Evolutionary conservation across 352 stramenopile species (phyloP).

Genomic region (Phytophthora cajani): DNA sequence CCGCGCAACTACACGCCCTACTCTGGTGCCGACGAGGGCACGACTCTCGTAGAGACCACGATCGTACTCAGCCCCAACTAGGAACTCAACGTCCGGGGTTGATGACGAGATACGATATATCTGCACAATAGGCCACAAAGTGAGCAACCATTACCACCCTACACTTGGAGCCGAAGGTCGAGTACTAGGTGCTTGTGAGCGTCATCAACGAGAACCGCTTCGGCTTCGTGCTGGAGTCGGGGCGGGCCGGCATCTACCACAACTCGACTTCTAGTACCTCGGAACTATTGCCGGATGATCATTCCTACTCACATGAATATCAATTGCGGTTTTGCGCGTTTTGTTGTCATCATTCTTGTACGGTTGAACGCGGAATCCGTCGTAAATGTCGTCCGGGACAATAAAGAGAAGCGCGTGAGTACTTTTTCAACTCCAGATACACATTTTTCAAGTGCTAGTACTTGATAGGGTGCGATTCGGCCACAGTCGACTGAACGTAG

Average conservation of each 20-base stretch:
- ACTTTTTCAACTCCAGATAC: too few relatives aligned
- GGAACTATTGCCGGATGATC: too few relatives aligned
- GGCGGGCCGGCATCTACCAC: conserved; percentile 84
- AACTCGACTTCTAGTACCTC: conserved; percentile 37
- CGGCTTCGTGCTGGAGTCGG: conserved; percentile 80
- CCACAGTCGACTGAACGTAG: too few relatives aligned
- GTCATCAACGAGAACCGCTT: conserved; percentile 92
- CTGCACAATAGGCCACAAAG: conserved; percentile 32
- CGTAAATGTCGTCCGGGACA: too few relatives aligned
- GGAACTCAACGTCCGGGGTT: conserved; percentile 82
- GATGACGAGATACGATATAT: conserved; percentile 85
- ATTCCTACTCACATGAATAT: too few relatives aligned
- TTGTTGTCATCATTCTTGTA: too few relatives aligned
- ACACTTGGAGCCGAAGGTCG: conserved; percentile 72
- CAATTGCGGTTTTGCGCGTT: too few relatives aligned
- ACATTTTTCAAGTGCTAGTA: too few relatives aligned
- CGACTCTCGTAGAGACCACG: conserved; percentile 45
- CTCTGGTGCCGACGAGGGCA: neutral
- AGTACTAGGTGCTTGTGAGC: conserved; percentile 88
- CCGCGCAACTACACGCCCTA: neutral
- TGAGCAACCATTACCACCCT: too few relatives aligned
- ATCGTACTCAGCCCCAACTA: conserved; percentile 88
- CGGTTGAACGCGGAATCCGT: too few relatives aligned
- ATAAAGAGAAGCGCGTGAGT: too few relatives aligned
- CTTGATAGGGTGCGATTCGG: too few relatives aligned